Evolutionary conservation across 768 basidiomycete genomes (phyloP).

Genomic region (Xerocomus brunneocitrinus): DNA sequence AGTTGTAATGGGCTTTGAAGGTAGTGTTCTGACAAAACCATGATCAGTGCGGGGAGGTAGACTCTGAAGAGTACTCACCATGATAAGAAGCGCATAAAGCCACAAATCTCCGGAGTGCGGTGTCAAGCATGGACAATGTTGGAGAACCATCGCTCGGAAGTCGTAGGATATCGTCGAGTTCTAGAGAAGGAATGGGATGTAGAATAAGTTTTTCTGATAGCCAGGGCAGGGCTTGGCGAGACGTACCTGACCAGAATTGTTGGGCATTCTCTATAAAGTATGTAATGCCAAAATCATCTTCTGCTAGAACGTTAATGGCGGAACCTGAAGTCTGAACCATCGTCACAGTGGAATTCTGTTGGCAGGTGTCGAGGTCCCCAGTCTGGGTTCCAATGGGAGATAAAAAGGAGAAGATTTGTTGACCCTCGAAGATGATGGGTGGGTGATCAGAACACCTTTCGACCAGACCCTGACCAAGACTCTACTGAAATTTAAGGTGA

Average conservation of each 20-base stretch:
- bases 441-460: neutral
- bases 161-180: conserved; percentile 79
- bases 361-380: conserved; percentile 2
- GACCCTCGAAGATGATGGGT: neutral
- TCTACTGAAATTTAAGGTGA: neutral
- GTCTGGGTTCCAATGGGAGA: conserved; percentile 1
- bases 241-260: conserved; percentile 87
- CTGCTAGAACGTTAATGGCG: conserved; percentile 26
- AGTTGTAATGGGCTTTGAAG: conserved; percentile 80
- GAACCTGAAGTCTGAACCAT: conserved; percentile 17
- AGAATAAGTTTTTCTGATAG: conserved; percentile 5
- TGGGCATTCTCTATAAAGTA: conserved; percentile 81
- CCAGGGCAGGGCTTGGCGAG: conserved; percentile 1
- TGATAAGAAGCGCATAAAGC: conserved; percentile 83
- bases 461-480: neutral
- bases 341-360: neutral
- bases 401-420: conserved; percentile 6
- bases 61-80: conserved; percentile 40
- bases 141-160: conserved; percentile 55
- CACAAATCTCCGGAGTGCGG: conserved; percentile 70
- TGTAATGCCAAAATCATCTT: conserved; percentile 72
- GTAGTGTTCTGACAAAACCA: conserved; percentile 63
- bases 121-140: conserved; percentile 73
- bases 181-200: conserved; percentile 37
- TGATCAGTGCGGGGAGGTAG: conserved; percentile 3